These are phyloP conservation scores for Danielia oregonensis DNA, from an alignment of 805 yeast species.

Conservation along the genomic window DNA sequence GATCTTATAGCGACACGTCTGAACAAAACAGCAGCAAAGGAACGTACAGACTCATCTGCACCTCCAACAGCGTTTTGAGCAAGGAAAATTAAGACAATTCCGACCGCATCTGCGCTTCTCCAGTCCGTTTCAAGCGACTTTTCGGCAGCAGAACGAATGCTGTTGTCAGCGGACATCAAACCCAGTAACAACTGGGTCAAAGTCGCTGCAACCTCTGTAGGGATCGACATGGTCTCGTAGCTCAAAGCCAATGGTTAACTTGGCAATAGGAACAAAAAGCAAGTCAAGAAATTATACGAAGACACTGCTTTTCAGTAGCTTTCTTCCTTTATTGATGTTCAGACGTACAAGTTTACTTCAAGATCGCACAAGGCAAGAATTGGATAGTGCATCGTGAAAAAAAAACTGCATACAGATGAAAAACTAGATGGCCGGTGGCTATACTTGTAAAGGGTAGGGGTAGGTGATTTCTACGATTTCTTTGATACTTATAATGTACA, in stretches of 20 bases:
- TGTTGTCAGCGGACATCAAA: slow-evolving; percentile 76
- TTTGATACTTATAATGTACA: slow-evolving; percentile 2
- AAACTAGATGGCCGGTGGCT: too few species aligned
- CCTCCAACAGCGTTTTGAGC: slow-evolving; percentile 75
- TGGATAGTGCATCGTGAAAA: too few species aligned
- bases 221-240: slow-evolving; percentile 2
- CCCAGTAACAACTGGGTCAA: slow-evolving; percentile 31
- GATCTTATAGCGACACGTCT: slow-evolving; percentile 80
- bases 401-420: too few species aligned
- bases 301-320: neutral
- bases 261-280: too few species aligned
- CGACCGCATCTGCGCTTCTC: slow-evolving; percentile 66
- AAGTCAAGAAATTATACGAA: too few species aligned
- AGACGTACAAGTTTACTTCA: too few species aligned
- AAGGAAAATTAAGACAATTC: slow-evolving; percentile 66
- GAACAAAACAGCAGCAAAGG: slow-evolving; percentile 77
- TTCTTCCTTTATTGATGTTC: neutral
- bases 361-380: too few species aligned
- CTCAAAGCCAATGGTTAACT: neutral
- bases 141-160: slow-evolving; percentile 75
- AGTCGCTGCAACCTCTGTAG: slow-evolving; percentile 8
- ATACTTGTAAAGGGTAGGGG: too few species aligned
- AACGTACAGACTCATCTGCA: slow-evolving; percentile 51
- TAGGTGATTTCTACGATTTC: too few species aligned
- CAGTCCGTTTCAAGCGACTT: slow-evolving; percentile 67